Evolutionary conservation across 78 protist species (phyloP), one percentile per base, ranked within the genome.

Genomic region (Mantamonas sphyraenae): DNA sequence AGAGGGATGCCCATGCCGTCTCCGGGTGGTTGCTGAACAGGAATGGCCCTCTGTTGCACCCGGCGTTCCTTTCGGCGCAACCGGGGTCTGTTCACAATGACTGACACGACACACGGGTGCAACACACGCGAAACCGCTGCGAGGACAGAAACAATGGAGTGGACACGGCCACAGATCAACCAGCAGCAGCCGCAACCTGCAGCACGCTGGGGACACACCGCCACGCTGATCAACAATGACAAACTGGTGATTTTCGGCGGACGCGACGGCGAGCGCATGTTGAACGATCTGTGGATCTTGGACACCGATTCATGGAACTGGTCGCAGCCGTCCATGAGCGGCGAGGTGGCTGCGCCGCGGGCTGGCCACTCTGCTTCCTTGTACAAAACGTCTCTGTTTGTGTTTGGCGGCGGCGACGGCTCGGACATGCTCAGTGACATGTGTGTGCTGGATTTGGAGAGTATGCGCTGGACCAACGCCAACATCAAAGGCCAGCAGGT

Each of bases 381-480:
- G 39, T 10, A 9, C 39, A 9, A 4, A 9, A 57, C 31, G 42
- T 8, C 17, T 3, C 50, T 64, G 59, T 10, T 64, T 5, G 22
- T 64, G 33, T 64, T 64, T 9, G 68, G 68, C 28, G 68, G 68
- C 47, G 50, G 68, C 30, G 68, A 64, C 30, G 68, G 68, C 68
- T 4, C 4, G 28, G 10, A 64, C 60, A 2, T 22, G 40, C n/a
- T 47, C 61, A 66, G 45, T 26, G 61, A 66, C n/a, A 3, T 66
- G 24, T 7, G 45, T 10, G 19, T 47, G 40, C 31, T 45, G 37
- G 71, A 45, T 14, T 8, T 58, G 28, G 63, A 58, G 43, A 33
- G 22, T 8, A 34, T 58, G 43, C 10, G 35, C 30, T 51, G 57
- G 57, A 51, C 30, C 57, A 51, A 22, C 20, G 30, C 57, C 57